Percentiles rank a stretch among this genome's conserved stretches.
Conservation (phyloP, 495 filamentous ascomycete genomes). For the Aspergillus sparsus region DNA sequence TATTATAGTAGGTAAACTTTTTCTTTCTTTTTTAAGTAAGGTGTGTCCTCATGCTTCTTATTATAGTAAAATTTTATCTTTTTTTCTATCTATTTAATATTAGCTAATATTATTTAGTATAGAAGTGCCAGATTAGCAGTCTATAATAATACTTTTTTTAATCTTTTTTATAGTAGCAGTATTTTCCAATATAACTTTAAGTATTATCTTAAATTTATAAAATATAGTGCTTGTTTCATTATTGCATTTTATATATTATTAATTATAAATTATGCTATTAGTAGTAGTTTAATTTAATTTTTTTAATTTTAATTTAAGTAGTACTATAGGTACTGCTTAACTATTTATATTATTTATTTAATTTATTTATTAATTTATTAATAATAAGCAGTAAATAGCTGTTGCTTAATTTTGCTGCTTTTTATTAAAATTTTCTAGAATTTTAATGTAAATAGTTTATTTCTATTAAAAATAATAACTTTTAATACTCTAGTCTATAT, state of each 20-base stretch:
- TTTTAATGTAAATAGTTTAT: slow-evolving; percentile 5
- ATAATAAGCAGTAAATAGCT: neutral
- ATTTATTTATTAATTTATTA: neutral
- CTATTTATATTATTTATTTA: neutral
- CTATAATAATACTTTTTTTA: slow-evolving; percentile 9
- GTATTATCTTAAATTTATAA: slow-evolving; percentile 9
- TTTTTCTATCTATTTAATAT: slow-evolving; percentile 7
- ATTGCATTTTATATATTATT: slow-evolving; percentile 13
- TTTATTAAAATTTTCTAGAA: neutral
- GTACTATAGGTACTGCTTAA: neutral
- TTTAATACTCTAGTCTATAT: neutral
- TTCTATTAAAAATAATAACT: neutral
- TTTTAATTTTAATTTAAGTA: slow-evolving; percentile 1
- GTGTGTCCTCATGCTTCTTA: neutral
- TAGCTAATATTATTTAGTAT: slow-evolving; percentile 1
- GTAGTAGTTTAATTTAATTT: slow-evolving; percentile 7
- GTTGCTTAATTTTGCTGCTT: neutral
- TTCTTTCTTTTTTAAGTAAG: slow-evolving; percentile 7
- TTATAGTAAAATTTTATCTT: slow-evolving; percentile 2
- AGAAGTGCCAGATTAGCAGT: neutral
- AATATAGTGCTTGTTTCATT: neutral
- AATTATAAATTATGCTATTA: slow-evolving; percentile 5
- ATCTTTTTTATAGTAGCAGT: slow-evolving; percentile 2
- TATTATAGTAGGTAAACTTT: slow-evolving; percentile 13
- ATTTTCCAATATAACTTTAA: slow-evolving; percentile 3